phyloP scores from a whole-genome alignment of 306 rosid species.

The Luffa aegyptiaca region DNA sequence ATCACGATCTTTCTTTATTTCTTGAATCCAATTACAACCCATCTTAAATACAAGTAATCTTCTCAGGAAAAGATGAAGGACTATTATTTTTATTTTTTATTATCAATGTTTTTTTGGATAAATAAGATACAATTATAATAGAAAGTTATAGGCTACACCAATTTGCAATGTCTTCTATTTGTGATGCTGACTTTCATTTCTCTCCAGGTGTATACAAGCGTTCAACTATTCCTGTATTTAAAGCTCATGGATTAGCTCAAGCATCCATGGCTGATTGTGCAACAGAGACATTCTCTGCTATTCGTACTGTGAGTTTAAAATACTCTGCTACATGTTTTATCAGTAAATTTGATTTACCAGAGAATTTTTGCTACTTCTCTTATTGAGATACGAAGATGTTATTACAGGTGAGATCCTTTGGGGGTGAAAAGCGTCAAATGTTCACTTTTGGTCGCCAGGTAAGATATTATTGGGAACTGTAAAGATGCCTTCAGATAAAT shows the following conservation, averaged over 20 bases:
- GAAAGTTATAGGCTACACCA: not conserved
- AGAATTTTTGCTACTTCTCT: not conserved
- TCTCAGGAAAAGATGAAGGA: not conserved
- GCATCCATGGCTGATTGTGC: slow-evolving; percentile 86
- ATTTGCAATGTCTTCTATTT: not conserved
- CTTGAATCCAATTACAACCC: not conserved
- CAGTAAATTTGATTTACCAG: not conserved
- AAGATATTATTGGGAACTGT: slow-evolving; percentile 8
- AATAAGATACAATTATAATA: not conserved
- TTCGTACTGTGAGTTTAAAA: slow-evolving; percentile 73
- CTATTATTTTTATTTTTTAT: not conserved
- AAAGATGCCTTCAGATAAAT: not conserved
- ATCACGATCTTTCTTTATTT: not conserved
- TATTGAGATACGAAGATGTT: slow-evolving; percentile 19
- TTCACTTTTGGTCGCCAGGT: slow-evolving; percentile 70
- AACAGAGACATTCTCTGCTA: slow-evolving; percentile 89
- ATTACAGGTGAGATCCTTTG: slow-evolving; percentile 81
- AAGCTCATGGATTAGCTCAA: slow-evolving; percentile 81
- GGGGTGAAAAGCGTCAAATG: slow-evolving; percentile 95
- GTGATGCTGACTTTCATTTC: slow-evolving; percentile 26
- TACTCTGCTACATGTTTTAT: not conserved
- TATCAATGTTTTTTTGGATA: no score
- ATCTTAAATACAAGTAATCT: not conserved
- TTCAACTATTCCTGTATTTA: slow-evolving; percentile 78
- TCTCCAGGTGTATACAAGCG: slow-evolving; percentile 79